Evolutionary conservation across 2,329 filamentous ascomycete genomes (phyloP).

Genomic region (Nigrospora sphaerica): DNA sequence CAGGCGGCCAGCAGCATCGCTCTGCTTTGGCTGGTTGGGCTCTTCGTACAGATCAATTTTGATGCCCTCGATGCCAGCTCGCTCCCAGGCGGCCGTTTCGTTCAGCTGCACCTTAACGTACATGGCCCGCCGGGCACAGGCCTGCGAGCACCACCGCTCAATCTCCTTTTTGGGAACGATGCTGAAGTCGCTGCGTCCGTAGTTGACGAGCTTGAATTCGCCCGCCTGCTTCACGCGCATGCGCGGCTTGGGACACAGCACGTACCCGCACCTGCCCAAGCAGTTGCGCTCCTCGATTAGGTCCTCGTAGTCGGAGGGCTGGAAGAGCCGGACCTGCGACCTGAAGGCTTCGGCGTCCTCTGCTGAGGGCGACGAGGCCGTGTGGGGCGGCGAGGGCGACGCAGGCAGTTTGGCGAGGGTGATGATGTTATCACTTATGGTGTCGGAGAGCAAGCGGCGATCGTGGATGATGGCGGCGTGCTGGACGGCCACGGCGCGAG

Average conservation of each 20-base stretch:
- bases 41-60: constrained; percentile 63
- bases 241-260: constrained; percentile 64
- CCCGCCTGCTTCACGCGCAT: constrained; percentile 48
- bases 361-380: constrained; percentile 30
- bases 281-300: constrained; percentile 85
- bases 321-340: constrained; percentile 62
- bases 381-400: constrained; percentile 16
- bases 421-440: constrained; percentile 68
- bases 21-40: constrained; percentile 23
- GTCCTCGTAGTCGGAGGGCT: constrained; percentile 83
- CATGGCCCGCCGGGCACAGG: constrained; percentile 71
- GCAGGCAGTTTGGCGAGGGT: constrained; percentile 57
- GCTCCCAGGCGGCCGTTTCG: constrained; percentile 79
- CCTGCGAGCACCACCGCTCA: constrained; percentile 80
- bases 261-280: constrained; percentile 75
- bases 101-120: constrained; percentile 85
- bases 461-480: constrained; percentile 79
- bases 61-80: constrained; percentile 50
- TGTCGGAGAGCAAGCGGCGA: constrained; percentile 68
- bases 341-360: constrained; percentile 62
- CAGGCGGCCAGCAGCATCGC: constrained; percentile 11
- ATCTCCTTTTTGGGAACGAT: constrained; percentile 67
- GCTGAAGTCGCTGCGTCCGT: constrained; percentile 45
- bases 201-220: constrained; percentile 59
- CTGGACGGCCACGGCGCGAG: constrained; percentile 62